Evolutionary conservation across 306 rosid genomes (phyloP), one percentile per base, ranked within the genome.

Genomic region (Quercus wislizeni): DNA sequence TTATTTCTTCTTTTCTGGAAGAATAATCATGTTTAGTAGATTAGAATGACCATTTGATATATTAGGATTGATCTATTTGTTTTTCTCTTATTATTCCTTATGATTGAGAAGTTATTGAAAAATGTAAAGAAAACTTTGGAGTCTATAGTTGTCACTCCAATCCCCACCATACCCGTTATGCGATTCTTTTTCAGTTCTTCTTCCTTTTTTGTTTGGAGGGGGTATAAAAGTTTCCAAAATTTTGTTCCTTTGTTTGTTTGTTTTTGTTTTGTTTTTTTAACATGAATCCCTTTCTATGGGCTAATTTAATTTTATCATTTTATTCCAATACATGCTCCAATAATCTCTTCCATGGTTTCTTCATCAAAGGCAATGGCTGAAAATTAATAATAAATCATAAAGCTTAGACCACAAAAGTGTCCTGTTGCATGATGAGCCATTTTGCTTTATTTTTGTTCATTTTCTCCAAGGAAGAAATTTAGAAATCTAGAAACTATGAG

Each of bases 1-100:
- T 52, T 75, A 67, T 72, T 23, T 82, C 71, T 62, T 80, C 79
- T 57, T 70, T 70, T 55, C 0, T 57, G 69, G 78, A 69, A 75
- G 80, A 76, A 62, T 75, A 33, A 64, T 71, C 69, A 57, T 81
- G 79, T 55, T 80, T 30, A 38, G 49, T 71, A 49, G 59, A 71
- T 27, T 31, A 61, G 46, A 20, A 46, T 49, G 25, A 7, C 31
- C 31, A 46, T 46, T 51, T n/a, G 6, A 28, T 12, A 23, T 69
- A 51, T 76, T 69, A n/a, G 3, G 2, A 20, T 43, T 18, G 20
- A 12, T 56, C 52, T 13, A 20, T 51, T 56, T 65, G 43, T 46
- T 7, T 2, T 4, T 2, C 64, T 3, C 21, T 55, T 76, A 75
- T 28, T 30, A 59, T 76, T 78, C 51, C 20, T 70, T 81, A 35